Base-by-base conservation (phyloP, 2,329 filamentous ascomycete genomes). In the Fusarium falciforme region DNA sequence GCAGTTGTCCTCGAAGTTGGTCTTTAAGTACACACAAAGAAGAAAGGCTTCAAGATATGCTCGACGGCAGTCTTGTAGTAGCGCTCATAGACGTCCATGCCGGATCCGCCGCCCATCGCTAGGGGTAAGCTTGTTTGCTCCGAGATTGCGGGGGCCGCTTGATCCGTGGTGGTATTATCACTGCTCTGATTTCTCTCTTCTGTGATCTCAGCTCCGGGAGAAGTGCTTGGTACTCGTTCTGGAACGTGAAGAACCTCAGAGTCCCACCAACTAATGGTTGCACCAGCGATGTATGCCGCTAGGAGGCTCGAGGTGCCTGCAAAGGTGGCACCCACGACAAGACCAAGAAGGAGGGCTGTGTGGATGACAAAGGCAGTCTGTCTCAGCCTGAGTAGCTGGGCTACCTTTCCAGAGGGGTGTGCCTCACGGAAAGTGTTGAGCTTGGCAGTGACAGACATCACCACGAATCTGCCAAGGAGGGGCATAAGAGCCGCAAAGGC, bases 1-100 rank as follows among this genome's bases (percentile, higher is more conserved):
- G 33, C 20, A 6, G 1, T 1, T 2, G 1, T 36, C 12, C 2
- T 11, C 1, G 6, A 8, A 3, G 6, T 14, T 7, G 20, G 4
- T 9, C 1, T 2, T 2, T 9, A 2, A 11, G 16, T 14, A 70
- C 88, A 81, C 77, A 89, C 93, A 77, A 95, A 95, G 82, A 95
- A 95, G 66, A 94, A 87, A 0, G 93, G 93, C 59, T 90, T 90
- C 0, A 95, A 80, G 0, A 95, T 84, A 10, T 84, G 84, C 3
- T 88, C 74, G 0, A 87, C 79, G 0, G 80, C 76, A 2, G 81
- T 75, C 2, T 72, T 71, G 66, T 85, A 87, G 75, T 85, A 77
- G 3, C 5, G 17, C 1, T 75, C 66, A 55, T 73, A 76, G 3
- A 66, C 20, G 7, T 70, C 61, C 1, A 44, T 40, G n/a, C 74